These are phyloP conservation scores for Catunica adiposa DNA, from an alignment of 2,329 filamentous ascomycete genomes.

Conservation along the genomic window DNA sequence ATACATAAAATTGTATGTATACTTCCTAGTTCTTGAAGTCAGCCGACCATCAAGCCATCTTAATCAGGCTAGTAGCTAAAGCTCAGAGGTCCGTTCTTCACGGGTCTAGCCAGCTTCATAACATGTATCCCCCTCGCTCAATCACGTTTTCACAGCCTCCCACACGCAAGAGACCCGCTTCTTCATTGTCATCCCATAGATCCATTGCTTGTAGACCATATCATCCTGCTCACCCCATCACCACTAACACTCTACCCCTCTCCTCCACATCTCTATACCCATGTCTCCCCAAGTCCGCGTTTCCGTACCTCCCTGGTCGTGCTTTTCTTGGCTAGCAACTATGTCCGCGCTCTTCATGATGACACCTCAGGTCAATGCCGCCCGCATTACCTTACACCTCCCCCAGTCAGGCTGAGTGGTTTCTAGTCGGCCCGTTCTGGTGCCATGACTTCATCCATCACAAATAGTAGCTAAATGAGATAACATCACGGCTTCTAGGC, in stretches of 20 bases:
- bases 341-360: neutral
- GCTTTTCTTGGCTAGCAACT: neutral
- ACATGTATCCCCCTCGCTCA: too few relatives aligned
- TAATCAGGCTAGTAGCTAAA: too few relatives aligned
- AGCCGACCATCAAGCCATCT: too few relatives aligned
- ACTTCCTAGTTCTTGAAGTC: too few relatives aligned
- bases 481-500: neutral
- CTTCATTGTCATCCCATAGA: neutral
- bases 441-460: constrained; percentile 9
- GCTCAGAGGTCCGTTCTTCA: neutral
- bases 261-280: neutral
- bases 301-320: neutral
- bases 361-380: neutral
- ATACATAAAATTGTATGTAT: too few relatives aligned
- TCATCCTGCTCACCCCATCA: neutral
- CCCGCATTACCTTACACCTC: neutral
- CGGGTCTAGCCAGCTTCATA: too few relatives aligned
- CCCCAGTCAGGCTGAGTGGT: constrained; percentile 7
- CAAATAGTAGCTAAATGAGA: neutral
- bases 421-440: constrained; percentile 13
- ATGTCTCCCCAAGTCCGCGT: neutral
- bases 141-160: neutral
- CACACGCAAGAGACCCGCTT: neutral
- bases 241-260: neutral
- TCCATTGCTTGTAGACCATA: neutral